phyloP scores from a whole-genome alignment of 495 filamentous ascomycete species.

The Annulohypoxylon moriforme region DNA sequence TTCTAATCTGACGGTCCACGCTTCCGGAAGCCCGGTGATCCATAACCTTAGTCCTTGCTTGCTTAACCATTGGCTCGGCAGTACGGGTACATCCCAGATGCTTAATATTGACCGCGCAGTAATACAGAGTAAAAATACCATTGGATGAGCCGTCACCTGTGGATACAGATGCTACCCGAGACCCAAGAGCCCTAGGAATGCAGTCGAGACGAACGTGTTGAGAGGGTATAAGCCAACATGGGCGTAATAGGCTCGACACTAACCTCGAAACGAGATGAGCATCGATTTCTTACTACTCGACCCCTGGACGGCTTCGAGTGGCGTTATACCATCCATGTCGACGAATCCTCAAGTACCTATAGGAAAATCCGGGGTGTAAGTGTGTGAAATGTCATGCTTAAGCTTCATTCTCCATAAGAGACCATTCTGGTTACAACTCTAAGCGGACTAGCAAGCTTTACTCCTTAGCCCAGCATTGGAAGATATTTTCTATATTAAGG shows the following conservation, averaged over 20 bases:
- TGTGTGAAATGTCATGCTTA: constrained; percentile 28
- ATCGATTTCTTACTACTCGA: constrained; percentile 7
- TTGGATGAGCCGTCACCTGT: constrained; percentile 11
- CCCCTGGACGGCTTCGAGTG: constrained; percentile 12
- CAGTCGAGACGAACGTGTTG: constrained; percentile 16
- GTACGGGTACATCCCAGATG: constrained; percentile 22
- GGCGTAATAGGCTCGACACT: neutral
- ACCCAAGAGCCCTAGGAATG: neutral
- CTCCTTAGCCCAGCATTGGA: neutral
- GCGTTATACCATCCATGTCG: constrained; percentile 15
- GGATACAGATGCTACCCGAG: constrained; percentile 8
- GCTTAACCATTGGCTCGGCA: constrained; percentile 24
- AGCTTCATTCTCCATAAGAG: constrained; percentile 6
- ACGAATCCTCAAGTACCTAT: constrained; percentile 6
- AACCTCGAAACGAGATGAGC: neutral
- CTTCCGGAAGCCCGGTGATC: constrained; percentile 33
- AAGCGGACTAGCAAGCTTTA: constrained; percentile 4
- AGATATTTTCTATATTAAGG: constrained; percentile 31
- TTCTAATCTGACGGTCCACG: constrained; percentile 30
- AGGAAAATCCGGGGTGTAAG: constrained; percentile 22
- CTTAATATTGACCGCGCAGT: constrained; percentile 1
- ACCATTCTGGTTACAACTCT: constrained; percentile 2
- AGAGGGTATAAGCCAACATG: constrained; percentile 24
- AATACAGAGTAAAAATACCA: constrained; percentile 10
- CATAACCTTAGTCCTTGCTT: neutral